Conservation (phyloP, 73 alveolate species). For the Strombidium stylifer region DNA sequence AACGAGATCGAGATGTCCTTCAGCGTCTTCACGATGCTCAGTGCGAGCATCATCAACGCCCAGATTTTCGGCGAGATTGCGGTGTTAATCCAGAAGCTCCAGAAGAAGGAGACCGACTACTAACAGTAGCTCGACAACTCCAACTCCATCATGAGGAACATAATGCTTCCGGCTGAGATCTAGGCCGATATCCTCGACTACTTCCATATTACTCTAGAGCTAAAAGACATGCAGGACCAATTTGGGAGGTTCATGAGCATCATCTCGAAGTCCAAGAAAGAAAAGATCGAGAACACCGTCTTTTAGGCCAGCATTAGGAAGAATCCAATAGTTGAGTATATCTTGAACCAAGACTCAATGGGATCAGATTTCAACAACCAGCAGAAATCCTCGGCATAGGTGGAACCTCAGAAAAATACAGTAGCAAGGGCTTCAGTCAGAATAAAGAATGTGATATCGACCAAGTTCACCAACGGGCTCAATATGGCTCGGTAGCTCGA, state of each 20-base stretch:
- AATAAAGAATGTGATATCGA: no score
- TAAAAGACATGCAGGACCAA: slow-evolving; percentile 39
- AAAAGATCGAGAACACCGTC: slow-evolving; percentile 24
- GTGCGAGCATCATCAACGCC: slow-evolving; percentile 44
- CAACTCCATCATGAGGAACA: slow-evolving; percentile 55
- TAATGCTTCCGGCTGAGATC: slow-evolving; percentile 16
- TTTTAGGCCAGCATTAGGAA: slow-evolving; percentile 20
- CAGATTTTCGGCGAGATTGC: slow-evolving; percentile 53
- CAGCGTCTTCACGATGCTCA: slow-evolving; percentile 19
- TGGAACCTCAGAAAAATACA: slow-evolving; percentile 4
- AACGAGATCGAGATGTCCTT: slow-evolving; percentile 31
- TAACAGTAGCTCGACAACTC: slow-evolving; percentile 41
- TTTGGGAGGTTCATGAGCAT: slow-evolving; percentile 24
- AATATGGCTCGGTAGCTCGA: no score
- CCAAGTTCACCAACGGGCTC: no score
- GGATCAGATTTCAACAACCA: no score
- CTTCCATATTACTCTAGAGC: slow-evolving; percentile 18
- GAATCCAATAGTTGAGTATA: not conserved
- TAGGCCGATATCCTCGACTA: slow-evolving; percentile 27
- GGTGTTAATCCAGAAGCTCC: slow-evolving; percentile 36
- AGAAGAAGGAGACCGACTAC: slow-evolving; percentile 25
- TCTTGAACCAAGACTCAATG: not conserved
- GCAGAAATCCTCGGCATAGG: no score
- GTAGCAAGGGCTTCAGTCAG: not conserved
- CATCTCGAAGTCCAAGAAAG: slow-evolving; percentile 44